Evolutionary conservation across 2,329 filamentous ascomycete species (phyloP).

Genomic region (Sporothrix luriei): DNA sequence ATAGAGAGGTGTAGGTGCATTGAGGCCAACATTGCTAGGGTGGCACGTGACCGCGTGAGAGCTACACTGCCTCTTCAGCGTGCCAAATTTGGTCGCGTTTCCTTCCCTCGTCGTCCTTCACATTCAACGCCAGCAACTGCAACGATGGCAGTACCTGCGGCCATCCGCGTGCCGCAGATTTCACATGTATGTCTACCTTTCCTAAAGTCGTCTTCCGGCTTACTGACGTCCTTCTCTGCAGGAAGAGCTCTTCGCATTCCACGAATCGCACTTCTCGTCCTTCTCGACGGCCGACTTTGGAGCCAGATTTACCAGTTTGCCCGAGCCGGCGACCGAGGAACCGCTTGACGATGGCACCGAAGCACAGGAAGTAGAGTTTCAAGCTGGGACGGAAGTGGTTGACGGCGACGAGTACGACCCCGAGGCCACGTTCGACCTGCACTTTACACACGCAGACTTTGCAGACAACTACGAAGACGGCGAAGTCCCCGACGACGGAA

Average conservation of each 20-base stretch:
- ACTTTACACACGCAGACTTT: slow-evolving; percentile 9
- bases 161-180: slow-evolving; percentile 42
- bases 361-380: background rate
- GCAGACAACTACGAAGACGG: background rate
- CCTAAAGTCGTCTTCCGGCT: background rate
- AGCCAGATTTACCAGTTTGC: slow-evolving; percentile 45
- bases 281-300: slow-evolving; percentile 52
- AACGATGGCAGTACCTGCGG: slow-evolving; percentile 27
- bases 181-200: slow-evolving; percentile 47
- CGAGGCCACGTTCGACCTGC: slow-evolving; percentile 22
- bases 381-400: background rate
- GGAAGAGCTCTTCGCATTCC: slow-evolving; percentile 63
- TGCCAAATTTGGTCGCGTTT: slow-evolving; percentile 15
- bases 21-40: too few species aligned
- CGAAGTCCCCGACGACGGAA: slow-evolving; percentile 24
- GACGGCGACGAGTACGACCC: slow-evolving; percentile 65
- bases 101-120: background rate
- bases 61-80: background rate
- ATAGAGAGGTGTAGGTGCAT: too few species aligned
- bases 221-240: slow-evolving; percentile 40
- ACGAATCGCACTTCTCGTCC: slow-evolving; percentile 61
- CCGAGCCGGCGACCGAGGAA: background rate
- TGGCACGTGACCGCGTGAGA: slow-evolving; percentile 6
- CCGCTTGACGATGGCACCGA: background rate
- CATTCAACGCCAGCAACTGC: background rate